Evolutionary conservation across 106 monocot species (phyloP).

Genomic region (Triglochin maritima): DNA sequence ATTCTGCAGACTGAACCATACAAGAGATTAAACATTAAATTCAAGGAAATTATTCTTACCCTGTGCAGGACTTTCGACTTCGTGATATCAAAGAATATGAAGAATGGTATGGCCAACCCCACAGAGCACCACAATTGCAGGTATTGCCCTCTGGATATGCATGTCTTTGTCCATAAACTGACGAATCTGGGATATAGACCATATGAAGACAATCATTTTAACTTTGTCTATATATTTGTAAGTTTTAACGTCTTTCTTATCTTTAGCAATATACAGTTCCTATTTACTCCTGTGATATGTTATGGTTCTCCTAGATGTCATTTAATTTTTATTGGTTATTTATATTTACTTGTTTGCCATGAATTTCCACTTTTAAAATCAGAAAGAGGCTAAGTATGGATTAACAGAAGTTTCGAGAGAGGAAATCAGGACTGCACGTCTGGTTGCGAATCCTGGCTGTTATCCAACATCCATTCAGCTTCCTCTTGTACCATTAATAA

Average conservation of each 20-base stretch:
- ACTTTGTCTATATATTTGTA: too few relatives aligned
- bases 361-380: slow-evolving; percentile 7
- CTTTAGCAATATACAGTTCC: not conserved
- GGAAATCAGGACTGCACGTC: slow-evolving; percentile 46
- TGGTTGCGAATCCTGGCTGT: slow-evolving; percentile 98
- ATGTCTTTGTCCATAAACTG: too few relatives aligned
- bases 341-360: not conserved
- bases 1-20: too few relatives aligned
- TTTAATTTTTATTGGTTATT: not conserved
- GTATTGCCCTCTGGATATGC: slow-evolving; percentile 13
- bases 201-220: too few relatives aligned
- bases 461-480: slow-evolving; percentile 94
- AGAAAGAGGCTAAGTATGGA: slow-evolving; percentile 89
- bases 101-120: slow-evolving; percentile 93
- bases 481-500: slow-evolving; percentile 86
- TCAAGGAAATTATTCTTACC: not conserved
- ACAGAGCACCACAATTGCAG: slow-evolving; percentile 90
- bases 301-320: too few relatives aligned
- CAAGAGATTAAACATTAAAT: not conserved
- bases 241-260: too few relatives aligned
- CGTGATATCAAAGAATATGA: slow-evolving; percentile 63
- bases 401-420: slow-evolving; percentile 74
- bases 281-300: not conserved
- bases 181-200: too few relatives aligned
- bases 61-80: slow-evolving; percentile 82